These are phyloP conservation scores for Paraconiothyrium sp. DNA, from an alignment of 2,329 filamentous ascomycete genomes.

Conservation along the genomic window DNA sequence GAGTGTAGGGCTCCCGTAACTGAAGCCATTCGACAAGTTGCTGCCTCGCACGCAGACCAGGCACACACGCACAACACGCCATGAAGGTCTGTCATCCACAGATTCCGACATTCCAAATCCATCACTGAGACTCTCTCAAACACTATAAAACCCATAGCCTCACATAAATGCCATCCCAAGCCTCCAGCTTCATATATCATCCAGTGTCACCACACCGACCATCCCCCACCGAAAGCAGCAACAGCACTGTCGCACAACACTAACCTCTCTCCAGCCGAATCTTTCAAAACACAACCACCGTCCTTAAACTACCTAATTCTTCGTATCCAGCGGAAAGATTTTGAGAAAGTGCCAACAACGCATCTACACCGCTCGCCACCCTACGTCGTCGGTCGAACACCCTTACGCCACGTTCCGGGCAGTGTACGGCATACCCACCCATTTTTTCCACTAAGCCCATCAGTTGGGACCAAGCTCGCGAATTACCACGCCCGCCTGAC, in stretches of 20 bases:
- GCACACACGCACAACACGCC: too few relatives aligned
- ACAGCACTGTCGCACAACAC: slow-evolving; percentile 7
- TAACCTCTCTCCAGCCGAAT: not conserved
- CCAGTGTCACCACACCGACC: not conserved
- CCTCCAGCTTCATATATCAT: not conserved
- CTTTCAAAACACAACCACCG: slow-evolving; percentile 1
- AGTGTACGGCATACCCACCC: not conserved
- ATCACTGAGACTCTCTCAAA: too few relatives aligned
- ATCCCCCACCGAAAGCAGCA: not conserved
- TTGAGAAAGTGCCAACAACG: not conserved
- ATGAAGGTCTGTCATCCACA: too few relatives aligned
- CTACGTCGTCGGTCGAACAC: not conserved
- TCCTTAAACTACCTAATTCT: slow-evolving; percentile 20
- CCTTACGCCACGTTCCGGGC: not conserved
- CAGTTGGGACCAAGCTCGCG: too few relatives aligned
- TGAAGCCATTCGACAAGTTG: too few relatives aligned
- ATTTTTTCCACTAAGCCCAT: too few relatives aligned
- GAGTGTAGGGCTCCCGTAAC: too few relatives aligned
- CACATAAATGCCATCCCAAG: not conserved
- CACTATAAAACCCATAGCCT: not conserved
- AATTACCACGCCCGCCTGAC: too few relatives aligned
- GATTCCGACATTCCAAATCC: too few relatives aligned
- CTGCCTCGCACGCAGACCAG: too few relatives aligned
- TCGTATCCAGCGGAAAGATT: slow-evolving; percentile 5
- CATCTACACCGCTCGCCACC: slow-evolving; percentile 26